Evolutionary conservation across 139 green algal species (phyloP), one percentile per base, ranked within the genome.

Genomic region (Chlorella sp.): DNA sequence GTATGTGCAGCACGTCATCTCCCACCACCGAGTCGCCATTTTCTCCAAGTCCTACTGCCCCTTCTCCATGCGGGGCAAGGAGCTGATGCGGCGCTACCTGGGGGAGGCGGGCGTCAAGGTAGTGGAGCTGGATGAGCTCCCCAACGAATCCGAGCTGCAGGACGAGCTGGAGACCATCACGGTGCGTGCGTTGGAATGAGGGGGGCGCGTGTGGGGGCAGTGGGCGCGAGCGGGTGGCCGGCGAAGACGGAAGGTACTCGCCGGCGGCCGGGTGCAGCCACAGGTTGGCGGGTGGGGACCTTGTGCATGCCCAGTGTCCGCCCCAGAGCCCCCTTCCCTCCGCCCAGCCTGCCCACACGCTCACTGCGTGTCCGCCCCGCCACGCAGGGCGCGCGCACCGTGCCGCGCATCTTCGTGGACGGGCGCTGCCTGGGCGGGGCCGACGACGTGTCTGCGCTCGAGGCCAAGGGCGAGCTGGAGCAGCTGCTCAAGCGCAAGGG

Each of bases 381-480:
- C 25, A 33, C 25, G 35, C 67, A 74, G 5, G 88, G 87, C 3
- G 85, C 50, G 1, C 76, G 85, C 51, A 87, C 73, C 25, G 88
- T 93, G 31, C 88, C 88, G 0, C 83, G 88, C 8, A 86, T 93
- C 0, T 93, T 93, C 68, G 78, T 93, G 23, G 79, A 77, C 43
- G 87, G 87, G 31, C 76, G 80, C 42, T 91, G 89, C 74, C 79
- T 93, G 33, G 88, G 88, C 33, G 86, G 87, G 1, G 83, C 84
- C 0, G 82, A 91, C 61, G 87, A 91, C 48, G 86, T 78, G 14
- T 77, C 71, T 4, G 67, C 67, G 0, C 81, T 82, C 62, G 85
- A 82, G 23, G 42, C 65, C 9, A 80, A 42, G 3, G 83, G 83
- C 3, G 67, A 87, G 71, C 81, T 88, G 14, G 31, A 35, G 27